These are phyloP conservation scores for Mrakia frigida DNA, from an alignment of 768 basidiomycete genomes.

Conservation along the genomic window DNA sequence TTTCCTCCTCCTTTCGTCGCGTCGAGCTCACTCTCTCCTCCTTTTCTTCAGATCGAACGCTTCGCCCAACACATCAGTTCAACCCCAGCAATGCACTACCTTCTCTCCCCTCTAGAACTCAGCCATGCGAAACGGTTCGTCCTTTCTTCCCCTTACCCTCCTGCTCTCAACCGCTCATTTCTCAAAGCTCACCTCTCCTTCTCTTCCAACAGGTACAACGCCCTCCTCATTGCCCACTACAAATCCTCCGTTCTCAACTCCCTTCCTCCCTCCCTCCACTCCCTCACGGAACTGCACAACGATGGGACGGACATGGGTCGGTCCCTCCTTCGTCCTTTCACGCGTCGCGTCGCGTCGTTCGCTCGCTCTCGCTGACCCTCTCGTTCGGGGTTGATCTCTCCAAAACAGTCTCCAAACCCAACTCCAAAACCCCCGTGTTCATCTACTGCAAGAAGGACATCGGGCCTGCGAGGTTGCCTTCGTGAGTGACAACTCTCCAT, in stretches of 20 bases:
- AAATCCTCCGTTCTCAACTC: constrained; percentile 73
- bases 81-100: constrained; percentile 66
- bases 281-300: constrained; percentile 69
- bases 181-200: background rate
- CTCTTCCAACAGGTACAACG: constrained; percentile 57
- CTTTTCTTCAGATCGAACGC: constrained; percentile 67
- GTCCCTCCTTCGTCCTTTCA: background rate
- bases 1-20: constrained; percentile 18
- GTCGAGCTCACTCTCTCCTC: background rate
- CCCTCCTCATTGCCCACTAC: constrained; percentile 71
- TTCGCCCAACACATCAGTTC: constrained; percentile 72
- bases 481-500: constrained; percentile 40
- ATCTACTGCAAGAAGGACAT: constrained; percentile 70
- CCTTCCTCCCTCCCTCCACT: constrained; percentile 68
- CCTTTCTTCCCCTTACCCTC: constrained; percentile 2
- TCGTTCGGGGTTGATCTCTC: too few species aligned
- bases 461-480: constrained; percentile 45
- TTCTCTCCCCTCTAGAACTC: constrained; percentile 75
- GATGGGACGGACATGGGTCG: constrained; percentile 59
- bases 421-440: constrained; percentile 71
- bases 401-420: constrained; percentile 65
- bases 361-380: background rate
- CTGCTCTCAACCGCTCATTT: background rate
- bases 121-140: constrained; percentile 66
- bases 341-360: background rate